phyloP scores from a whole-genome alignment of 257 asterid species.

The Nicotiana sylvestris region DNA sequence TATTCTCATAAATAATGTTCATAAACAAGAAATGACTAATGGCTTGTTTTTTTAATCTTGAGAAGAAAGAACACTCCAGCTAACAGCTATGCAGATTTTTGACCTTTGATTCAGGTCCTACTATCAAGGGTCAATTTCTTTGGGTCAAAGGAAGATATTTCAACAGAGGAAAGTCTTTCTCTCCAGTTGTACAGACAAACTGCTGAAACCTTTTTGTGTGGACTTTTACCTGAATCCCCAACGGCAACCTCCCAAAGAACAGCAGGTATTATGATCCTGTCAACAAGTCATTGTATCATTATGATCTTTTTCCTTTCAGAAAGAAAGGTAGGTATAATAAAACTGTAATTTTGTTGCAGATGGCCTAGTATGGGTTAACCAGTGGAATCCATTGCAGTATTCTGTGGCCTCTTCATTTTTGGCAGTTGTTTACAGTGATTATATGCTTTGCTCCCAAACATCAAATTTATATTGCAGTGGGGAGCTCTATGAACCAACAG shows the following conservation, averaged over 20 bases:
- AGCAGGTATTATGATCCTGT: constrained; percentile 28
- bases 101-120: constrained; percentile 34
- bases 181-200: constrained; percentile 54
- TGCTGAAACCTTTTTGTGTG: constrained; percentile 53
- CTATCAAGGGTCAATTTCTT: constrained; percentile 55
- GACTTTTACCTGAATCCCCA: constrained; percentile 53
- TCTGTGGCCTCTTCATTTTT: constrained; percentile 62
- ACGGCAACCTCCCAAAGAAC: constrained; percentile 36
- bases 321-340: neutral
- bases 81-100: neutral
- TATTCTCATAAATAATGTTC: neutral
- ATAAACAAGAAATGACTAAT: neutral
- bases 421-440: constrained; percentile 57
- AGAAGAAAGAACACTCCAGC: neutral
- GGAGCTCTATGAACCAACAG: constrained; percentile 29
- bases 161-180: constrained; percentile 39
- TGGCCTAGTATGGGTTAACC: constrained; percentile 49
- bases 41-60: neutral
- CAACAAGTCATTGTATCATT: neutral
- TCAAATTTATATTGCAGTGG: constrained; percentile 46
- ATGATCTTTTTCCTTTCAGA: neutral
- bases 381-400: constrained; percentile 53
- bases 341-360: constrained; percentile 26
- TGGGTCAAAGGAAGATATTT: constrained; percentile 25
- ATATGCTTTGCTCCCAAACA: constrained; percentile 52